Conservation (phyloP, 2,329 filamentous ascomycete genomes). For the Nemania abortiva region DNA sequence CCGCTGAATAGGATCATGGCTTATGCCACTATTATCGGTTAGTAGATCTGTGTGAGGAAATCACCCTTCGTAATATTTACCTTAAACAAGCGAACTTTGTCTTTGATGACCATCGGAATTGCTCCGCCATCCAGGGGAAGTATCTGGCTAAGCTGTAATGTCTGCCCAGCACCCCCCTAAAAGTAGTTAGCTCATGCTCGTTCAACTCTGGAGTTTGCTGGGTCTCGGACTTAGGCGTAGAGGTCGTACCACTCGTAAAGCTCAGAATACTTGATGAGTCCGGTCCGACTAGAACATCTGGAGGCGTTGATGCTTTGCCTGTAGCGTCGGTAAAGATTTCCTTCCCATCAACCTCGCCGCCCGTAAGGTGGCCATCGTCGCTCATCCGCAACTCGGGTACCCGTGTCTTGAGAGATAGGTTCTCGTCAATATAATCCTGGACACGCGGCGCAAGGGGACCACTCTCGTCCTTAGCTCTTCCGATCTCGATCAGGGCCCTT, state of each 20-base stretch:
- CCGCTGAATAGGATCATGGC: constrained; percentile 76
- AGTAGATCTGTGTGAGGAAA: constrained; percentile 13
- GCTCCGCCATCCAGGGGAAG: constrained; percentile 92
- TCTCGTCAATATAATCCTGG: constrained; percentile 75
- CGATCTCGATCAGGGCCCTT: constrained; percentile 77
- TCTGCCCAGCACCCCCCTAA: constrained; percentile 77
- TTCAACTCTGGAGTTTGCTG: constrained; percentile 7
- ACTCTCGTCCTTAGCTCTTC: constrained; percentile 77
- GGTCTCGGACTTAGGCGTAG: constrained; percentile 70
- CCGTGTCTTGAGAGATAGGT: constrained; percentile 78
- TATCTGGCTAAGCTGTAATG: constrained; percentile 90
- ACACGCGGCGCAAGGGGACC: constrained; percentile 66
- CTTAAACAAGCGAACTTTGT: constrained; percentile 82
- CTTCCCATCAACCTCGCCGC: constrained; percentile 72
- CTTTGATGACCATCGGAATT: constrained; percentile 68
- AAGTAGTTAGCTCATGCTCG: neutral
- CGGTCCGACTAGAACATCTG: constrained; percentile 84
- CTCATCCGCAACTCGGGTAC: constrained; percentile 79
- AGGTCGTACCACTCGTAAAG: constrained; percentile 48
- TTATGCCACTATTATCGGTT: constrained; percentile 73
- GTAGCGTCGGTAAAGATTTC: constrained; percentile 72
- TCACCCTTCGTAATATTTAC: neutral
- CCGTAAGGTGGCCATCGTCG: constrained; percentile 78
- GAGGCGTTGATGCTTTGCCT: constrained; percentile 65
- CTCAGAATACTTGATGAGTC: constrained; percentile 65